A percentile compares a stretch with the other conserved stretches of the same genome.
Conservation (phyloP, 2,329 filamentous ascomycete genomes). For the Hansfordia pulvinata region DNA sequence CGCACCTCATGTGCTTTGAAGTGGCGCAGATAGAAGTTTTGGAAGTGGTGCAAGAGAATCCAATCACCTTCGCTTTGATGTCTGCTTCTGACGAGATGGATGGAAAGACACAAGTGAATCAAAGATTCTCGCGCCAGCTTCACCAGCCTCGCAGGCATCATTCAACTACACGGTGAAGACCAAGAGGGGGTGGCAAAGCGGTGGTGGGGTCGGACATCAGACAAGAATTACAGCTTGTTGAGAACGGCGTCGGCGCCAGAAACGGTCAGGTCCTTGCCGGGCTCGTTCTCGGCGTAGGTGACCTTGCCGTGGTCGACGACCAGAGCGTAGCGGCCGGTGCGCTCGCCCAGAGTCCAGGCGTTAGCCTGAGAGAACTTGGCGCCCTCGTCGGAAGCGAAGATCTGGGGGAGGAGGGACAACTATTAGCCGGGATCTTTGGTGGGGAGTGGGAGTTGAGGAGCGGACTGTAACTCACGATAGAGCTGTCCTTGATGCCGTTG, state of each 20-base stretch:
- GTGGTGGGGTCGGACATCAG: no score
- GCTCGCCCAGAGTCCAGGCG: conserved; percentile 63
- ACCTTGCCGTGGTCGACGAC: conserved; percentile 76
- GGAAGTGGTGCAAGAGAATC: no score
- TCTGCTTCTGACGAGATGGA: no score
- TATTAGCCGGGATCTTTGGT: no score
- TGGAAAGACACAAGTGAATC: no score
- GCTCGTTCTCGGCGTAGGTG: conserved; percentile 65
- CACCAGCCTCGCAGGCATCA: no score
- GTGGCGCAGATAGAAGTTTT: no score
- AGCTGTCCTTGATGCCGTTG: conserved; percentile 61
- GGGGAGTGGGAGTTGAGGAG: not conserved
- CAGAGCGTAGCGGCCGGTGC: conserved; percentile 69
- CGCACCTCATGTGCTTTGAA: no score
- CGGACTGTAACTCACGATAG: conserved; percentile 27
- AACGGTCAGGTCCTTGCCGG: conserved; percentile 21
- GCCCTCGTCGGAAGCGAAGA: conserved; percentile 62
- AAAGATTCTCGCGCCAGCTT: no score
- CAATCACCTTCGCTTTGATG: no score
- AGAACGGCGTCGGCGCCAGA: conserved; percentile 41
- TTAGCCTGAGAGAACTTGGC: conserved; percentile 64
- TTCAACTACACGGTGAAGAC: no score
- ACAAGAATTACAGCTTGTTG: conserved; percentile 37
- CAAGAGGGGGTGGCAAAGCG: no score
- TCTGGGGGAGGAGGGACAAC: conserved; percentile 20